These are phyloP conservation scores for Dipodascus geniculatus DNA, from an alignment of 805 yeast genomes.

Conservation along the genomic window DNA sequence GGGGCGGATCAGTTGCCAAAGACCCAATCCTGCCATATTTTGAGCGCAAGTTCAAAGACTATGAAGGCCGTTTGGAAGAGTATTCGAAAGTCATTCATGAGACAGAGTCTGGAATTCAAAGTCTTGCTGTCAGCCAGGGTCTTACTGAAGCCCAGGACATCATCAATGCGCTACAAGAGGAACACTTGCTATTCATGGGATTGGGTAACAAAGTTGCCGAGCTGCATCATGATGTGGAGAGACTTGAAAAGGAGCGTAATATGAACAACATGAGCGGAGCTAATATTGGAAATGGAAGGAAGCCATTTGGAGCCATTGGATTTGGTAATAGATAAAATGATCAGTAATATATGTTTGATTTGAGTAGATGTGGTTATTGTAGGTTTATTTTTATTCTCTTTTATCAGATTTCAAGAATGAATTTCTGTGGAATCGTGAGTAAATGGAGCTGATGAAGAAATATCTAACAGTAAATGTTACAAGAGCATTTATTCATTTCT, in stretches of 20 bases:
- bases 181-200: neutral
- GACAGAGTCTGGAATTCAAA: neutral
- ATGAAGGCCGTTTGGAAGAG: constrained; percentile 25
- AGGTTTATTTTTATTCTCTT: neutral
- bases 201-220: neutral
- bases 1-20: constrained; percentile 23
- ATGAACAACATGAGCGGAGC: neutral
- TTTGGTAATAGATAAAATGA: neutral
- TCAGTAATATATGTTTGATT: neutral
- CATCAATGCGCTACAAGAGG: neutral
- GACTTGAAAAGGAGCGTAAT: neutral
- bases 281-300: neutral
- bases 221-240: neutral
- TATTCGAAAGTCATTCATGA: neutral
- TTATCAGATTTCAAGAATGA: no score
- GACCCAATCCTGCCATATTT: constrained; percentile 40
- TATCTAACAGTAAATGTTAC: no score
- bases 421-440: no score
- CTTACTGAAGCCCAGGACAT: neutral
- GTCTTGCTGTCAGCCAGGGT: neutral
- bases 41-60: constrained; percentile 33
- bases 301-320: neutral
- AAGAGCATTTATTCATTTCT: no score
- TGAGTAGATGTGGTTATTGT: neutral
- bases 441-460: no score